Conservation (phyloP, 2,329 filamentous ascomycete species). For the Venturia asperata region DNA sequence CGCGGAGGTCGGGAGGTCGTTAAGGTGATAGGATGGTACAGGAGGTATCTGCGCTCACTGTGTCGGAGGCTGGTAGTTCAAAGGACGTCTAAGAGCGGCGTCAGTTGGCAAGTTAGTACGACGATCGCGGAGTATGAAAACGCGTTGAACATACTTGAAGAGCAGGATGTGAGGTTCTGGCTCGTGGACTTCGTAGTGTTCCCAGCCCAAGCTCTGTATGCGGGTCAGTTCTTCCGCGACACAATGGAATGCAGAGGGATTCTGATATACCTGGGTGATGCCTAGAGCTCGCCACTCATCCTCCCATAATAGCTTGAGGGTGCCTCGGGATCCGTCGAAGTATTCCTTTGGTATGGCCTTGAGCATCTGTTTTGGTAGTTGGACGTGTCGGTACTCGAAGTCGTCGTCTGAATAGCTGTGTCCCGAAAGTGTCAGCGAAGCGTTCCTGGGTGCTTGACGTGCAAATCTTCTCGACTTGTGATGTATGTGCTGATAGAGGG, state of each 20-base stretch:
- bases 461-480: not conserved
- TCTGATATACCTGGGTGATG: slow-evolving; percentile 75
- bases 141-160: slow-evolving; percentile 71
- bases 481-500: not conserved
- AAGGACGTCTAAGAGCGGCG: slow-evolving; percentile 55
- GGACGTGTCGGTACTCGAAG: slow-evolving; percentile 95
- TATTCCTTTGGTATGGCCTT: slow-evolving; percentile 95
- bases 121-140: not conserved
- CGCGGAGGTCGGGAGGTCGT: not conserved
- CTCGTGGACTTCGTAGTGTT: slow-evolving; percentile 98
- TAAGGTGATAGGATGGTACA: not conserved
- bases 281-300: slow-evolving; percentile 96
- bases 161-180: slow-evolving; percentile 96
- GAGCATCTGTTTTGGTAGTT: slow-evolving; percentile 96
- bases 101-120: not conserved
- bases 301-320: slow-evolving; percentile 93
- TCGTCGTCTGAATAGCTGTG: slow-evolving; percentile 83
- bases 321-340: slow-evolving; percentile 81
- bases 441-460: not conserved
- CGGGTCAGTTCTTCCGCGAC: not conserved
- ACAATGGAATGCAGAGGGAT: not conserved
- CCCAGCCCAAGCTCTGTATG: slow-evolving; percentile 86
- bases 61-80: slow-evolving; percentile 72
- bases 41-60: slow-evolving; percentile 22
- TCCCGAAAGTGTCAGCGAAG: not conserved